Base-by-base conservation (phyloP, 495 filamentous ascomycete species). In the Staphylotrichum longicolle region DNA sequence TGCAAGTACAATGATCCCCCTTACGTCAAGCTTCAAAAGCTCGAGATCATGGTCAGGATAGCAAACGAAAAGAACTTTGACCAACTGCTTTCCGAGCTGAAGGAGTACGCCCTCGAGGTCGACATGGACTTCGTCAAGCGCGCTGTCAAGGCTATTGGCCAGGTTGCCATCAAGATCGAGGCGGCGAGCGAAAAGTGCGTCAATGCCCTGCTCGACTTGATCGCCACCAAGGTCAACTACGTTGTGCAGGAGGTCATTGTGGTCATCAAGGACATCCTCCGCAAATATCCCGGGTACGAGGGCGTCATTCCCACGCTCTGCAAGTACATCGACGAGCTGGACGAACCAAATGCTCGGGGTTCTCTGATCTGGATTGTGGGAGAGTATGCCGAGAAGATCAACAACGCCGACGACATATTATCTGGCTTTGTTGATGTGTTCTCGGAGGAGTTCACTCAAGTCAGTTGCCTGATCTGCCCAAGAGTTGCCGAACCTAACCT, bases 1-100 rank as follows among this genome's bases (percentile, higher is more conserved):
- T 98, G 94, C 87, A 98, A 98, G 78, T 98, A 98, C 78, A 97
- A 98, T 72, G 94, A 98, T 70, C 94, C 94, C 2, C 91, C 91
- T 14, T 98, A 98, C 69, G 88, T 98, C 74, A 98, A 98, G 72
- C 85, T 98, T 37, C 87, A 96, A 74, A 98, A 98, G 63, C 85
- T 98, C 49, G 94, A 98, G 69, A 98, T 98, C 60, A 98, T 98
- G 94, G 93, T 98, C 14, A 88, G 95, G 74, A 98, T 98, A 85
- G 93, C 94, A 52, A 98, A 96, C 75, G 91, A 96, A 61, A 91
- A 89, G 70, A 98, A 98, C 68, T 91, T 94, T 46, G 94, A 98
- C 63, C 95, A 98, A 70, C 83, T 98, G 52, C 77, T 98, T 14
- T 87, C 91, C 12, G 94, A 98, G 72, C 72, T 98, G 67, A 97